Base-by-base conservation (phyloP, 306 rosid genomes). In the Sechiopsis laciniata region DNA sequence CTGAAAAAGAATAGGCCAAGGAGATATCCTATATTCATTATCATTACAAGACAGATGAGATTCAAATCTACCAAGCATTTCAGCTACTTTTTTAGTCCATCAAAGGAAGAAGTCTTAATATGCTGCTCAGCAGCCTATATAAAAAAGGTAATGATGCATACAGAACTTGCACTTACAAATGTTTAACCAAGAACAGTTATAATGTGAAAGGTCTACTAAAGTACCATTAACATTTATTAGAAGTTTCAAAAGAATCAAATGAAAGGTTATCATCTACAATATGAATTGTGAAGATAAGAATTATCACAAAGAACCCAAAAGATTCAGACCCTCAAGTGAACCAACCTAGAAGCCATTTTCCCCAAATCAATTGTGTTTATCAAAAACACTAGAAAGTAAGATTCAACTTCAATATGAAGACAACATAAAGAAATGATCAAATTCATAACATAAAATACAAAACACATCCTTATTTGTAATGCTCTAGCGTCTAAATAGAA, bases 391-490 rank as follows among this genome's bases (percentile, higher is more conserved):
- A 32, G 37, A 65, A 78, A 63, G 59, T 62, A 45, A 55, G 72
- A 56, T 37, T 60, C 55, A 80, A 22, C 24, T 55, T 74, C 17
- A 68, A 74, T 46, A 66, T 29, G 32, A 16, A 61, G 54, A 75
- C 17, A 68, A 74, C 32, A 66, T 29, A 62, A 16, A 61, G 54
- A 75, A 63, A 21, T 45, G 29, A 29, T 75, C 55, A 79, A 46
- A 71, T 54, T 45, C 75, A 71, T 61, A 61, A 10, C 24, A 53
- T 54, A 70, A 74, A 77, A 13, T 62, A 53, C 61, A 70, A 70
- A 77, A 13, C 48, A 58, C 56, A 82, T 32, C 80, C 48, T 61
- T 57, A 50, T 68, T 78, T 61, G 69, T 58, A 42, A 73, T 75
- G 72, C 58, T 53, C 51, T 62, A 62, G 69, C 50, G 19, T 62